Evolutionary conservation across 768 basidiomycete genomes (phyloP), one percentile per base, ranked within the genome.

Genomic region (Termitomyces sp.): DNA sequence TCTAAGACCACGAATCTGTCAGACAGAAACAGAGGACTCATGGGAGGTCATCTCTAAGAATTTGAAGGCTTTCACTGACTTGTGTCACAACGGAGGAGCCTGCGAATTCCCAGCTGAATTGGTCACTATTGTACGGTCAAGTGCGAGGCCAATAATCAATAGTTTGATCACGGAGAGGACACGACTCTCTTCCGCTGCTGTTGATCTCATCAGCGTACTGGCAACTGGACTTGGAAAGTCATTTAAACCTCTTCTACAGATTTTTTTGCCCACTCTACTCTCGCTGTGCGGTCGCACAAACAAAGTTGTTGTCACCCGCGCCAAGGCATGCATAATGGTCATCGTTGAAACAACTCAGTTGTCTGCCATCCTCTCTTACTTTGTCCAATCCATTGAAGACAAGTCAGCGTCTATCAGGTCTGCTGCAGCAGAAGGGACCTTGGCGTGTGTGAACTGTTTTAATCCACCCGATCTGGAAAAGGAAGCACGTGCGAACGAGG

Each of bases 401-500:
- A 93, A 92, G 67, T 84, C 87, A 16, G 69, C 75, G 20, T 80
- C 82, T 2, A 72, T 87, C 30, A 80, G 92, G 53, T 65, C 88
- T 6, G 78, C 80, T 18, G 81, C 83, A n/a, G 80, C 83, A 3
- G 89, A 92, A 69, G 77, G 82, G 32, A 75, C 85, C 0, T 66
- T 92, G 50, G 75, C 78, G 16, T 87, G 85, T 60, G 73, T 93
- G 53, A 88, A 88, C 59, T 85, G 80, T 63, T 86, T 85, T 68
- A 90, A 89, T 69, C 90, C 90, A 9, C 88, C 88, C 0, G 88
- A 92, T 62, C 68, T 92, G 32, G 88, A 89, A 69, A 87, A 81
- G 68, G 88, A 90, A 48, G 59, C 72, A 0, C 75, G 87, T 16
- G 85, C 83, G 0, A 75, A 75, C 46, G 83, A 88, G 42, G 75